Percentiles rank a stretch among this genome's conserved stretches.
Evolutionary conservation across 768 basidiomycete genomes (phyloP).

Genomic region (Chiua virens): DNA sequence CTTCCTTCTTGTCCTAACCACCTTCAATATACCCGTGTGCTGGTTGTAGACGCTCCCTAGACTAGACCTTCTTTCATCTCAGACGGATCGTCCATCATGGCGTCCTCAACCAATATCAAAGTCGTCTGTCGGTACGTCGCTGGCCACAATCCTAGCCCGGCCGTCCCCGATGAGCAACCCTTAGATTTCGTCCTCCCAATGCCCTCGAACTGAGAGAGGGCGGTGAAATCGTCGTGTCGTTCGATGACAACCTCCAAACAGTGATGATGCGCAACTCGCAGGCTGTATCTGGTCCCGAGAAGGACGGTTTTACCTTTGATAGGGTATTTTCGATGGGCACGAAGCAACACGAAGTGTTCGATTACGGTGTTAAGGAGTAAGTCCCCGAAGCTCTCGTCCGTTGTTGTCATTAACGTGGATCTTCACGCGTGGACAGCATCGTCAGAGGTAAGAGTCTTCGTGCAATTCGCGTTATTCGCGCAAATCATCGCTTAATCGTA

Average conservation of each 20-base stretch:
- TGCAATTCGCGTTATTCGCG: neutral
- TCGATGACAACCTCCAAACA: slow-evolving; percentile 83
- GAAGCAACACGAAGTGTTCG: slow-evolving; percentile 91
- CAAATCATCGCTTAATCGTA: neutral
- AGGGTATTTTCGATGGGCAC: slow-evolving; percentile 93
- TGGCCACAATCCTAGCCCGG: slow-evolving; percentile 5
- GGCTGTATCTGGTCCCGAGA: slow-evolving; percentile 80
- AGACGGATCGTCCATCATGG: slow-evolving; percentile 50
- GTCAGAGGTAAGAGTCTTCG: slow-evolving; percentile 69
- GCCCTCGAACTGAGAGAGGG: slow-evolving; percentile 86
- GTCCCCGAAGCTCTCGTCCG: slow-evolving; percentile 30
- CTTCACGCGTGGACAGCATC: slow-evolving; percentile 50
- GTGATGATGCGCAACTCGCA: slow-evolving; percentile 75
- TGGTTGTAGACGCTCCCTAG: slow-evolving; percentile 15
- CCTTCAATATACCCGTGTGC: slow-evolving; percentile 15
- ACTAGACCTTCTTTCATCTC: slow-evolving; percentile 8
- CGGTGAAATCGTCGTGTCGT: slow-evolving; percentile 85
- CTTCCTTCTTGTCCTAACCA: neutral
- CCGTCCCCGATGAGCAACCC: neutral
- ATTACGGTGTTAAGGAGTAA: slow-evolving; percentile 97
- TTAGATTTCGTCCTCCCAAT: slow-evolving; percentile 94
- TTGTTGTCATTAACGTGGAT: slow-evolving; percentile 18
- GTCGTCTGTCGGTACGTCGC: slow-evolving; percentile 92
- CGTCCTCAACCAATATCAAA: slow-evolving; percentile 88
- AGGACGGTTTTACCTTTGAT: slow-evolving; percentile 97